A percentile compares a stretch with the other conserved stretches of the same genome.
phyloP scores from a whole-genome alignment of 164 flowering plant genomes.

The Dillenia suffruticosa region DNA sequence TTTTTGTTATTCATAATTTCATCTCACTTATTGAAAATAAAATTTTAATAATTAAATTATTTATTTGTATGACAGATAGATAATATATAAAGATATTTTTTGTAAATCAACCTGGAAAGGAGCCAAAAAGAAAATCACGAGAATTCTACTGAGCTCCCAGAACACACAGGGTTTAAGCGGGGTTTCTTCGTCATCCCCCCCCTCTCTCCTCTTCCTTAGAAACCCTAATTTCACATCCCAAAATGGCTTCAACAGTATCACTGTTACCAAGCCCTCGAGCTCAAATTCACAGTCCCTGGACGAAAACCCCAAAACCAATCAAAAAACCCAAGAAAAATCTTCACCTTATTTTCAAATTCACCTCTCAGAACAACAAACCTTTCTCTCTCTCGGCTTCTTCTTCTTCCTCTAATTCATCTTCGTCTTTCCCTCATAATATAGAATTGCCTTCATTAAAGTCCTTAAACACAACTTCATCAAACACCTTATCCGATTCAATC shows the following conservation, averaged over 20 bases:
- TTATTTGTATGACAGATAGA: too few relatives aligned
- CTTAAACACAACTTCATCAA: conserved; percentile 1
- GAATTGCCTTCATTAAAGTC: conserved; percentile 17
- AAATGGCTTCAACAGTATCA: conserved; percentile 51
- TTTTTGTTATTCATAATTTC: too few relatives aligned
- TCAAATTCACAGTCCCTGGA: conserved; percentile 28
- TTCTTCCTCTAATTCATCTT: conserved; percentile 11
- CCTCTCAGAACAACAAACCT: conserved; percentile 1
- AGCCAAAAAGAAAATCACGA: too few relatives aligned
- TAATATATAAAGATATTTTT: too few relatives aligned
- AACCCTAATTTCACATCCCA: conserved; percentile 3
- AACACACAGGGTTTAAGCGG: conserved; percentile 20
- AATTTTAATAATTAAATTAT: too few relatives aligned
- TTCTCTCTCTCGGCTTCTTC: not conserved
- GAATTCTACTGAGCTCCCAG: too few relatives aligned
- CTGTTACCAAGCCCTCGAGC: conserved; percentile 31
- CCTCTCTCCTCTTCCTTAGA: conserved; percentile 6
- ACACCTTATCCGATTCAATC: conserved; percentile 29
- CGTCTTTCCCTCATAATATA: conserved; percentile 27
- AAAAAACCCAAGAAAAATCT: conserved; percentile 15
- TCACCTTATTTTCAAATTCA: conserved; percentile 12
- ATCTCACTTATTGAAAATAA: too few relatives aligned
- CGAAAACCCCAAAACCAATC: conserved; percentile 7
- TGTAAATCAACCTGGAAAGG: too few relatives aligned
- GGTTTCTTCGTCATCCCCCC: conserved; percentile 16